Evolutionary conservation across 2,329 filamentous ascomycete species (phyloP).

Genomic region (Fusarium sp.): DNA sequence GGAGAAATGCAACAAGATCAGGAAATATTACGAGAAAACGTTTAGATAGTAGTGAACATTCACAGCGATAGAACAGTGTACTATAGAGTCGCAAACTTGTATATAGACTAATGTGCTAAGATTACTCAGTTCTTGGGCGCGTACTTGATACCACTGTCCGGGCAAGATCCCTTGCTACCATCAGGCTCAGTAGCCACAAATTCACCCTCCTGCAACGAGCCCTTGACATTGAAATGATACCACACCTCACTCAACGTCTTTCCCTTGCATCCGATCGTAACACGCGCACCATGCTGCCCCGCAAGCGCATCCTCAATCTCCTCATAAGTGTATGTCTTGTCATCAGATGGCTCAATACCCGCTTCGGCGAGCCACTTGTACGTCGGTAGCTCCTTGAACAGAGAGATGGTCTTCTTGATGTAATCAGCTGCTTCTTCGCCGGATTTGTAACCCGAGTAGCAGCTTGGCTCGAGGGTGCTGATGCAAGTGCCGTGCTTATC

Average conservation of each 20-base stretch:
- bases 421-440: conserved; percentile 77
- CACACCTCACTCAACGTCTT: conserved; percentile 65
- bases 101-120: neutral
- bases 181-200: conserved; percentile 69
- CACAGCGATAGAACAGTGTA: neutral
- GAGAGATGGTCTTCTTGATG: conserved; percentile 72
- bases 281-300: conserved; percentile 63
- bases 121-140: conserved; percentile 41
- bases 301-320: conserved; percentile 70
- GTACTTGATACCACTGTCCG: conserved; percentile 52
- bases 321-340: conserved; percentile 67
- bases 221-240: conserved; percentile 73
- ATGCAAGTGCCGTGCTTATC: conserved; percentile 81
- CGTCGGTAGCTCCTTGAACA: conserved; percentile 75
- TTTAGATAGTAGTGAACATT: conserved; percentile 20
- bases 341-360: conserved; percentile 66
- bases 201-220: conserved; percentile 68
- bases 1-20: conserved; percentile 42
- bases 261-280: conserved; percentile 68
- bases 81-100: neutral
- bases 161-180: conserved; percentile 69
- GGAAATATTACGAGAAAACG: conserved; percentile 37
- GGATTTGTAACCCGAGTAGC: conserved; percentile 71
- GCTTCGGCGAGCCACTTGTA: conserved; percentile 72
- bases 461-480: conserved; percentile 74